A percentile compares a stretch with the other conserved stretches of the same genome.
Evolutionary conservation across 257 asterid genomes (phyloP).

Genomic region (Thymus quinquecostatus): DNA sequence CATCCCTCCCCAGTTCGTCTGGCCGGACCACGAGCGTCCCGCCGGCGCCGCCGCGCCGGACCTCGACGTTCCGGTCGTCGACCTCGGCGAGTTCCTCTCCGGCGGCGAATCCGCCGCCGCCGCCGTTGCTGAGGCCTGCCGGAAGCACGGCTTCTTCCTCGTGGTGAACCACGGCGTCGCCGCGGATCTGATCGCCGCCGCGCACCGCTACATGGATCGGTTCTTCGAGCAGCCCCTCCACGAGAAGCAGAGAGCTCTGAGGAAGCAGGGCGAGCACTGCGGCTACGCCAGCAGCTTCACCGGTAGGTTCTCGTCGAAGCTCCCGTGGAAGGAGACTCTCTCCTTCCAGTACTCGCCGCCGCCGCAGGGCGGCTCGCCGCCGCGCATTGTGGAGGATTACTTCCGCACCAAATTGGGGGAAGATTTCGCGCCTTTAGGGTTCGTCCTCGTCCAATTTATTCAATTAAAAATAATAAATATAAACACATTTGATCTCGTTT

Average conservation of each 20-base stretch:
- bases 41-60: constrained; percentile 34
- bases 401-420: constrained; percentile 50
- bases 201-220: constrained; percentile 66
- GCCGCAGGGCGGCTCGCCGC: constrained; percentile 40
- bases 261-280: constrained; percentile 67
- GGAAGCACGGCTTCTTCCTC: constrained; percentile 70
- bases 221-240: constrained; percentile 61
- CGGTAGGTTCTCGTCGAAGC: constrained; percentile 72
- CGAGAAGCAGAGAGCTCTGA: constrained; percentile 62
- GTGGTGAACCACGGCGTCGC: constrained; percentile 72
- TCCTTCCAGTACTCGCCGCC: constrained; percentile 61
- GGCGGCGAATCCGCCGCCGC: constrained; percentile 46
- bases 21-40: constrained; percentile 80
- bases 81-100: constrained; percentile 64
- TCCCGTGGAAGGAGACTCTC: constrained; percentile 91
- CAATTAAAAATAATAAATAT: background rate
- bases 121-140: constrained; percentile 62
- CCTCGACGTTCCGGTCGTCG: constrained; percentile 64
- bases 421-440: constrained; percentile 61
- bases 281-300: constrained; percentile 90
- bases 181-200: constrained; percentile 45
- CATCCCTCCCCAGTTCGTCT: constrained; percentile 67
- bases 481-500: too few species aligned
- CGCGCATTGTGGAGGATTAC: constrained; percentile 63
- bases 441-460: background rate